Evolutionary conservation across 352 stramenopile species (phyloP), one percentile per base, ranked within the genome.

Genomic region (Globisporangium uncinulatum): DNA sequence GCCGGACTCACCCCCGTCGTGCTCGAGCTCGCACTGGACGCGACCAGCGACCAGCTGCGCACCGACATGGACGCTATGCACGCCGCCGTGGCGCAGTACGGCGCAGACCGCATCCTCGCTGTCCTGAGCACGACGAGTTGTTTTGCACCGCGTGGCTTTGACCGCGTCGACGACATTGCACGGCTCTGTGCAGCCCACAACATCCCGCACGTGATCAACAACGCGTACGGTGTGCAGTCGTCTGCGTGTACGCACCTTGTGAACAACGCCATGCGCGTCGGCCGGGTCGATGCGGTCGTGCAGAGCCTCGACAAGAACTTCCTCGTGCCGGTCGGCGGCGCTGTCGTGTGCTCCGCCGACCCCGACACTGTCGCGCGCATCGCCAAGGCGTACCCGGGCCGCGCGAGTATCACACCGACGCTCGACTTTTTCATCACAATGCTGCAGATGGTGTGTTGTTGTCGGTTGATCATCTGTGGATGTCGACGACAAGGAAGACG

Each of bases 221-320:
- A 99, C 70, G 97, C 97, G 24, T 99, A 99, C 66, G 97, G 97
- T 36, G 76, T 99, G 31, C 97, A 99, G 71, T 98, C 94, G 67
- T 83, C 75, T 54, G 86, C 87, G 56, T 98, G 92, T 49, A 87
- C 87, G 68, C 95, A 98, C 67, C 68, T 96, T 17, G 76, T 99
- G 32, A 97, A 98, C 69, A 65, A 94, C 19, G 81, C 81, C 37
- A 86, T 96, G 70, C 86, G 87, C 15, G 72, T 92, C 29, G 96
- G 94, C 6, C 81, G 94, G 41, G 97, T 99, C 7, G 97, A 99
- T 76, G 90, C 92, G 8, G 86, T 99, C 45, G 92, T 99, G 31
- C 97, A 98, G 66, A 98, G 88, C 61, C 98, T 97, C 3, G 97
- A 99, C 79, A 99, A 99, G 70, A 99, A 99, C 71, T 99, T 99